Evolutionary conservation across 257 asterid genomes (phyloP), one percentile per base, ranked within the genome.

Genomic region (Fraxinus cuspidata): DNA sequence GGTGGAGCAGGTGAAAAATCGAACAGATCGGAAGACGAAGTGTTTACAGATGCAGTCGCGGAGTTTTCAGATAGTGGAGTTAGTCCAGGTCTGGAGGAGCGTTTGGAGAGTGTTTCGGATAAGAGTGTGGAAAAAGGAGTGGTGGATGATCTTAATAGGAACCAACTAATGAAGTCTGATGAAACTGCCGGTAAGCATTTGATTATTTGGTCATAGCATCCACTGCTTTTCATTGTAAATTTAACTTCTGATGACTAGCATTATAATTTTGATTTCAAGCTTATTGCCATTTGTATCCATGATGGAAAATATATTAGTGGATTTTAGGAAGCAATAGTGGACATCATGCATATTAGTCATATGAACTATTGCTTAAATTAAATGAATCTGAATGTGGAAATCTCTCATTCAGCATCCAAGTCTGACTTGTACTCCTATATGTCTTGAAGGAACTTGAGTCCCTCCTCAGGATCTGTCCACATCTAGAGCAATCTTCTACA

Each of bases 41-140:
- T 86, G 77, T 94, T 82, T 80, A 79, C 97, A 37, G 98, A 94
- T 86, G 98, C 96, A 58, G 86, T 82, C 51, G 76, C 90, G 0
- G 97, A 89, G 25, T 92, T 94, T 85, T 79, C 94, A 0, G 96
- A 92, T 37, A 83, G 89, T 79, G 92, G 89, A 47, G 65, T 72
- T 56, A 87, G 83, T 80, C 90, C 91, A 4, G 79, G 73, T 28
- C 7, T 81, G 81, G 92, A 83, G 80, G 91, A 77, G 28, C 80
- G 53, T 27, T 53, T 44, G 63, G 88, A 78, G 77, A 79, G 84
- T 66, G 83, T 76, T 78, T 21, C 70, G 51, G 75, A 81, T 58
- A 82, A 74, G 72, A 82, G 51, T 38, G 73, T 53, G 76, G 84
- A 84, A 66, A 84, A 81, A 70, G 78, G 79, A 51, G 64, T 74